phyloP scores from a whole-genome alignment of 306 rosid species.

The Prunus armeniaca region DNA sequence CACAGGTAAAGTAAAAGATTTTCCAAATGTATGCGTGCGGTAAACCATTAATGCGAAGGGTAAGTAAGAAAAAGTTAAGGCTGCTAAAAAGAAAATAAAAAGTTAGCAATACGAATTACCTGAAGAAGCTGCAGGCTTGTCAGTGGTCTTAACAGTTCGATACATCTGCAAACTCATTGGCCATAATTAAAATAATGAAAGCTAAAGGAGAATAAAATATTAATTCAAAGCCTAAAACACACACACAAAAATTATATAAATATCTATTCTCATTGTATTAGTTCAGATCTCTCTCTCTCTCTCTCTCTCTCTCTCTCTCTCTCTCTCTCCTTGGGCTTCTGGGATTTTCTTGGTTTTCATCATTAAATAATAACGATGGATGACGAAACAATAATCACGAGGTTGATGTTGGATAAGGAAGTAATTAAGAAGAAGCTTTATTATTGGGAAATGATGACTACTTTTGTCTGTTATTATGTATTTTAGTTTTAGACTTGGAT shows the following conservation, averaged over 20 bases:
- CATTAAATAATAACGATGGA: constrained; percentile 31
- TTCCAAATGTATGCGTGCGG: background rate
- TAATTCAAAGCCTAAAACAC: background rate
- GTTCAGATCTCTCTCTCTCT: constrained; percentile 19
- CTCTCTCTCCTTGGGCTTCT: constrained; percentile 15
- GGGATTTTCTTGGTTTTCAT: constrained; percentile 30
- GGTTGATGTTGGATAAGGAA: constrained; percentile 59
- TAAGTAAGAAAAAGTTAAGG: background rate
- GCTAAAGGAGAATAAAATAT: background rate
- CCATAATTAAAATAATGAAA: background rate
- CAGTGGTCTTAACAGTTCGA: constrained; percentile 94
- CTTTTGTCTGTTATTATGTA: constrained; percentile 33
- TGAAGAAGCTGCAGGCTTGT: constrained; percentile 90
- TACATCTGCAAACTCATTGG: constrained; percentile 65
- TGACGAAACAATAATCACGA: constrained; percentile 38
- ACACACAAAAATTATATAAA: background rate
- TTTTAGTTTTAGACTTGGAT: background rate
- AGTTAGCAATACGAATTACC: constrained; percentile 74
- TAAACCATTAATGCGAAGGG: background rate
- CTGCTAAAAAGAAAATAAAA: background rate
- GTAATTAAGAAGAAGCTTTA: constrained; percentile 31
- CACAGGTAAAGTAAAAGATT: background rate
- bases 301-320: background rate
- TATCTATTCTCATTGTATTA: background rate
- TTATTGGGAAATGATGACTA: constrained; percentile 76